Evolutionary conservation across 2,329 filamentous ascomycete species (phyloP), one percentile per base, ranked within the genome.

Genomic region (Epichloe uncinata): DNA sequence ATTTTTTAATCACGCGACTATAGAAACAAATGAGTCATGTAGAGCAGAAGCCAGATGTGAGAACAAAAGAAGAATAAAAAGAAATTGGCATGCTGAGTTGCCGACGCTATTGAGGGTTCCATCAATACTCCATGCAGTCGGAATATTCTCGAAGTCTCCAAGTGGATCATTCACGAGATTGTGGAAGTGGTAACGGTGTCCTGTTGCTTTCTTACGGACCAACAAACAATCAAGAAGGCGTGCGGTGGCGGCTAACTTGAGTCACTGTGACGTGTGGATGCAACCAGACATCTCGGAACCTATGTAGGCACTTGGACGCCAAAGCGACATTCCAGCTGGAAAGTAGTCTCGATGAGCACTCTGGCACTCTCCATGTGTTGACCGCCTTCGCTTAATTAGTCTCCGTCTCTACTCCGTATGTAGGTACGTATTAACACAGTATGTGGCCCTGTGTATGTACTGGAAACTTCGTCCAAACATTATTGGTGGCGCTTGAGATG

Each of bases 81-180:
- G 12, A n/a, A 8, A 30, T 30, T 30, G 26, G 26, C 8, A 30
- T 30, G 26, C 8, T 26, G 22, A 26, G 6, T 26, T 26, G 22
- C 22, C 9, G 8, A 30, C 8, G 26, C 26, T 30, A 3, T 38
- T 16, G 13, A 38, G 16, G 36, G 13, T 13, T 34, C 3, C 20
- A 36, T 36, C 20, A 30, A 40, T 20, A 15, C 26, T 30, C 26
- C 26, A 30, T 30, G 37, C 43, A 18, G 13, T 50, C 46, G 54
- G 59, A 61, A 61, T 58, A 56, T 61, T 61, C 57, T 59, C 56
- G 57, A 60, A 60, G 43, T 42, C 16, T 11, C 49, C 44, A 47
- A 37, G 16, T 12, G 35, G 15, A 45, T n/a, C n/a, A 35, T 12
- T 15, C 6, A 45, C 20, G 13, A 45, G 4, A 26, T 30, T 16